Conservation (phyloP, 208 protist genomes). For the Chromosphaera perkinsii region DNA sequence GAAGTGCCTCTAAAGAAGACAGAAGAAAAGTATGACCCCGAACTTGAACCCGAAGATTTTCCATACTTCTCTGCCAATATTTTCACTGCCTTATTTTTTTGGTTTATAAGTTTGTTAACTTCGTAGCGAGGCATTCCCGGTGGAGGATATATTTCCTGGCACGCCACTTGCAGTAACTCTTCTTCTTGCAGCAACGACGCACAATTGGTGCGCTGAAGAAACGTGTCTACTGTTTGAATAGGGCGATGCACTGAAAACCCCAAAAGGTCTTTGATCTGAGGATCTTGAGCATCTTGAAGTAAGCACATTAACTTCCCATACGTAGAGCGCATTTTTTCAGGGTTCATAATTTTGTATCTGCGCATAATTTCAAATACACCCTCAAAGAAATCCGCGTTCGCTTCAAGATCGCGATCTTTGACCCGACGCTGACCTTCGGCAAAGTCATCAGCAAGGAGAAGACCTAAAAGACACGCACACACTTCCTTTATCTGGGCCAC, state of each 20-base stretch:
- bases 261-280: slow-evolving; percentile 52
- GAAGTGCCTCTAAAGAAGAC: too few species aligned
- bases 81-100: slow-evolving; percentile 13
- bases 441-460: slow-evolving; percentile 50
- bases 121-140: slow-evolving; percentile 2
- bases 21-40: too few species aligned
- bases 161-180: slow-evolving; percentile 48
- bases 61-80: slow-evolving; percentile 9
- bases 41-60: too few species aligned
- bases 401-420: slow-evolving; percentile 49
- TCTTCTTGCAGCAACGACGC: slow-evolving; percentile 2
- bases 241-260: slow-evolving; percentile 62
- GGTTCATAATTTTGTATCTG: slow-evolving; percentile 92
- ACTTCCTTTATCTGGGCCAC: slow-evolving; percentile 52
- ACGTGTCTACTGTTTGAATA: slow-evolving; percentile 71
- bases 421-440: slow-evolving; percentile 52
- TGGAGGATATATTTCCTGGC: slow-evolving; percentile 29
- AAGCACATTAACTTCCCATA: slow-evolving; percentile 93
- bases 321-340: slow-evolving; percentile 72
- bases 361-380: slow-evolving; percentile 85
- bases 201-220: slow-evolving; percentile 42
- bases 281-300: slow-evolving; percentile 78
- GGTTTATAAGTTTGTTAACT: slow-evolving; percentile 3
- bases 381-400: slow-evolving; percentile 69
- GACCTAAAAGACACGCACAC: slow-evolving; percentile 57